Base-by-base conservation (phyloP, 2,329 filamentous ascomycete species). In the Cadophora sp. region DNA sequence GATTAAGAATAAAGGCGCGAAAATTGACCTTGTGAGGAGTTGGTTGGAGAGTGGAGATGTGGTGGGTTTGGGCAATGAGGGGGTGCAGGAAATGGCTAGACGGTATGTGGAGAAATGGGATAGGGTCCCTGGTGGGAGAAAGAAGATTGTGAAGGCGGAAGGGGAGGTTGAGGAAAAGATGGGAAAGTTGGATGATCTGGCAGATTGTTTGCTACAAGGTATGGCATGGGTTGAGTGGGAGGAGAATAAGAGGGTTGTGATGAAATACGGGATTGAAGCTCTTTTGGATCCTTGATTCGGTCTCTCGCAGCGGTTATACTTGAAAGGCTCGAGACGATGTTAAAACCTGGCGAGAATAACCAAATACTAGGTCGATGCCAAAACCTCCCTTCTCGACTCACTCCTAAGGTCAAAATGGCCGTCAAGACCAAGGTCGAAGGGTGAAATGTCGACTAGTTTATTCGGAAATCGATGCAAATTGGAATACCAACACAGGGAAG, bases 161-260 rank as follows among this genome's bases (percentile, higher is more conserved):
- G 59, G 70, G 70, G 71, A 75, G 71, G 58, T 76, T 68, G 67
- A 75, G 33, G 72, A 74, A 65, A 73, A 73, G 66, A 70, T 76
- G 59, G 77, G 70, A n/a, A 96, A 96, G 78, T 78, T 95, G 62
- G 93, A 96, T 78, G 93, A 96, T 80, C 79, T 96, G 59, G 91
- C 92, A 0, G 93, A 96, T 80, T 91, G 89, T 76, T 80, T 96
- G 30, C 77, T 96, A 63, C 93, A 96, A 77, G 93, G 89, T 1
- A 83, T 93, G 66, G 89, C 91, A 2, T 95, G 91, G 88, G 78
- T 93, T 45, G 83, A 88, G 68, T 96, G 93, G 93, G 87, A 93
- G 75, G 80, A 83, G 72, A 91, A 91, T 72, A 80, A 79, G 69
- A 75, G 74, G 30, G 70, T 70, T 14, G 72, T 82, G 1, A 65